These are phyloP conservation scores for Ligustrum vulgare DNA, from an alignment of 257 asterid genomes.

Conservation along the genomic window DNA sequence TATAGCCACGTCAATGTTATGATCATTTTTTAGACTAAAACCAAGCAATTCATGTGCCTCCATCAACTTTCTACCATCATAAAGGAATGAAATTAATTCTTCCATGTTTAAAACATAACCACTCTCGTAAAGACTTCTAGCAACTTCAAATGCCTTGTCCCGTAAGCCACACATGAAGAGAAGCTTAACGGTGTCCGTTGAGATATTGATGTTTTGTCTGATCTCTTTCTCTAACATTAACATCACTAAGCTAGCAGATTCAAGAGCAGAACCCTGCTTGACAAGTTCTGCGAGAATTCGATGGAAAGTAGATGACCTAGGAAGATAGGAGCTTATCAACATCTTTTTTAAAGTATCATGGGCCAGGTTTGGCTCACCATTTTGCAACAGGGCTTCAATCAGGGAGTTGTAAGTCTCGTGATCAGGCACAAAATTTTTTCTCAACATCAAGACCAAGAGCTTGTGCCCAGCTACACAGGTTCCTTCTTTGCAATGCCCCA, in stretches of 20 bases:
- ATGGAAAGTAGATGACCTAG: conserved; percentile 62
- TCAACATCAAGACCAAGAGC: conserved; percentile 67
- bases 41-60: conserved; percentile 54
- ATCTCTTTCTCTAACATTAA: conserved; percentile 67
- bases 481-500: conserved; percentile 74
- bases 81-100: conserved; percentile 50
- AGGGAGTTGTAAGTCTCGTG: conserved; percentile 50
- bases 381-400: conserved; percentile 55
- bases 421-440: conserved; percentile 61
- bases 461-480: conserved; percentile 49
- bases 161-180: conserved; percentile 41
- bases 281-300: conserved; percentile 54
- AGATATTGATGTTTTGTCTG: conserved; percentile 58
- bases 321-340: conserved; percentile 63
- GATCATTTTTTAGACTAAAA: conserved; percentile 50
- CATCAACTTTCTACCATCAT: conserved; percentile 41
- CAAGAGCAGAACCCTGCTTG: conserved; percentile 43
- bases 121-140: conserved; percentile 46
- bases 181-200: conserved; percentile 56
- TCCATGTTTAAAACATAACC: conserved; percentile 58
- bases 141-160: conserved; percentile 49
- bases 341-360: conserved; percentile 58
- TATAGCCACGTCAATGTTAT: conserved; percentile 32
- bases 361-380: conserved; percentile 51
- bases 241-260: conserved; percentile 56